Evolutionary conservation across 495 filamentous ascomycete genomes (phyloP).

Genomic region (Endocarpon pusillum): DNA sequence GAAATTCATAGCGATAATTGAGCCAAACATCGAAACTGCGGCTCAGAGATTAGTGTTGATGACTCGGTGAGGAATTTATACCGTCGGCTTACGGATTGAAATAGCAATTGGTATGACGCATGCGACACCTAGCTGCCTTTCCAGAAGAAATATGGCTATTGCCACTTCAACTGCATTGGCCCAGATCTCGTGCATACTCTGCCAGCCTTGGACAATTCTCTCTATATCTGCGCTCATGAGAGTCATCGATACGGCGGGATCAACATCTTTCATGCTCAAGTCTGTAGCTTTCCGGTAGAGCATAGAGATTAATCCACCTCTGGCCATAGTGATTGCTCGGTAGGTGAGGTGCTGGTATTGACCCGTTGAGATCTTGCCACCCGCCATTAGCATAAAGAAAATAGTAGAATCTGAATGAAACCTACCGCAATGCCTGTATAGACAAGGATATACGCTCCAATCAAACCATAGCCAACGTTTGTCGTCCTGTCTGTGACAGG

Average conservation of each 20-base stretch:
- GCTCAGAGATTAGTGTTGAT: constrained; percentile 29
- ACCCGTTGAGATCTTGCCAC: constrained; percentile 25
- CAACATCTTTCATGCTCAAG: constrained; percentile 15
- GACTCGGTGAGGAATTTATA: constrained; percentile 29
- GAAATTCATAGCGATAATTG: too few species aligned
- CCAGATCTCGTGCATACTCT: constrained; percentile 40
- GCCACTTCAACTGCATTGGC: constrained; percentile 38
- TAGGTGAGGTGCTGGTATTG: constrained; percentile 41
- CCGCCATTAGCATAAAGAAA: constrained; percentile 23
- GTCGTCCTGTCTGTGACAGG: constrained; percentile 20
- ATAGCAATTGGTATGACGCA: constrained; percentile 35
- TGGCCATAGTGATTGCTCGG: constrained; percentile 39
- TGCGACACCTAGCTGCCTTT: constrained; percentile 35
- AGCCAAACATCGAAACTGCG: constrained; percentile 27
- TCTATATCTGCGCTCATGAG: constrained; percentile 50
- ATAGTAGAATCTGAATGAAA: background rate
- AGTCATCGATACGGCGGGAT: constrained; percentile 33
- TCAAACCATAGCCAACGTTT: constrained; percentile 38
- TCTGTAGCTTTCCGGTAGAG: constrained; percentile 34
- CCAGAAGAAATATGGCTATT: constrained; percentile 40
- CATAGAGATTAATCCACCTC: constrained; percentile 38
- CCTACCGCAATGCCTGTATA: constrained; percentile 43
- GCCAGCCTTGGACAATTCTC: constrained; percentile 29
- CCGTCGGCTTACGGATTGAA: constrained; percentile 27
- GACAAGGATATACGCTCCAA: constrained; percentile 44